A percentile compares a stretch with the other conserved stretches of the same genome.
Conservation (phyloP, 768 basidiomycete species). For the Dioszegia aurantiaca region DNA sequence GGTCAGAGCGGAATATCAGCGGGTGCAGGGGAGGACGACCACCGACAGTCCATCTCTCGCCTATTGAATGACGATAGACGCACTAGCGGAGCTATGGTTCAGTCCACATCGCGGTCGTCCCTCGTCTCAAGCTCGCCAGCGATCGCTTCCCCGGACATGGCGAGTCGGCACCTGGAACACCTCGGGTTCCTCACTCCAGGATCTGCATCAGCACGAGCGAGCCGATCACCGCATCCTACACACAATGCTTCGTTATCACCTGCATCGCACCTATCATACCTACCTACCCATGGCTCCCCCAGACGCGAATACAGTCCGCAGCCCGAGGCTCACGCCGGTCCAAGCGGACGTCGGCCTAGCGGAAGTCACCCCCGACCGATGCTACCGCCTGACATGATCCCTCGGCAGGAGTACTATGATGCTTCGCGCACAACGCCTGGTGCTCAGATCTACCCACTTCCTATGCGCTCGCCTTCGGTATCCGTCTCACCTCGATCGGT, state of each 20-base stretch:
- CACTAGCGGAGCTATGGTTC: slow-evolving; percentile 23
- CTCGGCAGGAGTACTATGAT: slow-evolving; percentile 22
- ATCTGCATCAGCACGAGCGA: slow-evolving; percentile 25
- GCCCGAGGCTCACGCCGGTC: slow-evolving; percentile 6
- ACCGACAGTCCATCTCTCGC: slow-evolving; percentile 21
- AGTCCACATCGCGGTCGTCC: slow-evolving; percentile 19
- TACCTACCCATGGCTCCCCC: slow-evolving; percentile 5
- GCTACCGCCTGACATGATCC: slow-evolving; percentile 35
- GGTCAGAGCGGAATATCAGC: slow-evolving; percentile 6
- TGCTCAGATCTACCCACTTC: slow-evolving; percentile 15
- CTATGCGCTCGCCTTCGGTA: slow-evolving; percentile 37
- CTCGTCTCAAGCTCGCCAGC: slow-evolving; percentile 16
- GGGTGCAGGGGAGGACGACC: slow-evolving; percentile 18
- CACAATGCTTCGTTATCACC: slow-evolving; percentile 3
- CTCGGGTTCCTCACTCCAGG: slow-evolving; percentile 37
- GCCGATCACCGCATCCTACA: slow-evolving; percentile 21
- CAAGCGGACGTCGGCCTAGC: slow-evolving; percentile 11
- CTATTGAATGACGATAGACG: slow-evolving; percentile 26
- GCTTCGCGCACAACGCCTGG: slow-evolving; percentile 24
- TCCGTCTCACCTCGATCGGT: slow-evolving; percentile 41
- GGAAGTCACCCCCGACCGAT: slow-evolving; percentile 19
- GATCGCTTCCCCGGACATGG: slow-evolving; percentile 17
- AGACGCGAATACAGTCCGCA: slow-evolving; percentile 17
- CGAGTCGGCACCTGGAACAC: slow-evolving; percentile 16
- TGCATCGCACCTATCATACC: neutral